A percentile compares a stretch with the other conserved stretches of the same genome.
phyloP scores from a whole-genome alignment of 495 filamentous ascomycete species.

The Penicillium maclennaniae region DNA sequence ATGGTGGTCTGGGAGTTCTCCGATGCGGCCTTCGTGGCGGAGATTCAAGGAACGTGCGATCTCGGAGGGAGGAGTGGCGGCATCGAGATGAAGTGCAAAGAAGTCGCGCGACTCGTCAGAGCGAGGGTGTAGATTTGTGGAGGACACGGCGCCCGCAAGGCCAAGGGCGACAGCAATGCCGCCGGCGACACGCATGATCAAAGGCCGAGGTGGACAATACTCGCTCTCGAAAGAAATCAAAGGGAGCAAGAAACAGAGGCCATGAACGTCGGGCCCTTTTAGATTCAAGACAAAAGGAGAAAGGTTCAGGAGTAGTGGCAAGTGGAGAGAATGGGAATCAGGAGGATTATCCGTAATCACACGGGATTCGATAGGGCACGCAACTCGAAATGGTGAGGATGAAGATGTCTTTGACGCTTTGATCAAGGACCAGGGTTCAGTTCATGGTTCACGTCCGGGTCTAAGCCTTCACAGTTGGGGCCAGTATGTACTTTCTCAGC shows the following conservation, averaged over 20 bases:
- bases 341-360: slow-evolving; percentile 10
- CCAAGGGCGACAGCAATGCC: slow-evolving; percentile 39
- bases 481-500: not conserved
- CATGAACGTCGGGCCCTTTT: slow-evolving; percentile 22
- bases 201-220: slow-evolving; percentile 4
- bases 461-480: not conserved
- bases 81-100: slow-evolving; percentile 80
- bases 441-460: not conserved
- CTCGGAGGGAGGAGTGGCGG: slow-evolving; percentile 59
- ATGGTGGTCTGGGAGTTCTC: slow-evolving; percentile 77
- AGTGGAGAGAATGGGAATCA: slow-evolving; percentile 1
- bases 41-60: slow-evolving; percentile 72
- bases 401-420: not conserved
- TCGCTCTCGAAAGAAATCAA: slow-evolving; percentile 11
- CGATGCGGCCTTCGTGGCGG: slow-evolving; percentile 77
- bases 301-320: slow-evolving; percentile 4
- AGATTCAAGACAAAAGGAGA: not conserved
- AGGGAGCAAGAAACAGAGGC: slow-evolving; percentile 13
- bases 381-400: not conserved
- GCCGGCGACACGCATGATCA: slow-evolving; percentile 35
- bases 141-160: slow-evolving; percentile 34
- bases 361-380: slow-evolving; percentile 2
- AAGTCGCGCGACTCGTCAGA: slow-evolving; percentile 77
- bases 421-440: not conserved
- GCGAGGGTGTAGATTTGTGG: slow-evolving; percentile 43